Conservation (phyloP, 305 asterid species). For the Coffea humblotiana region DNA sequence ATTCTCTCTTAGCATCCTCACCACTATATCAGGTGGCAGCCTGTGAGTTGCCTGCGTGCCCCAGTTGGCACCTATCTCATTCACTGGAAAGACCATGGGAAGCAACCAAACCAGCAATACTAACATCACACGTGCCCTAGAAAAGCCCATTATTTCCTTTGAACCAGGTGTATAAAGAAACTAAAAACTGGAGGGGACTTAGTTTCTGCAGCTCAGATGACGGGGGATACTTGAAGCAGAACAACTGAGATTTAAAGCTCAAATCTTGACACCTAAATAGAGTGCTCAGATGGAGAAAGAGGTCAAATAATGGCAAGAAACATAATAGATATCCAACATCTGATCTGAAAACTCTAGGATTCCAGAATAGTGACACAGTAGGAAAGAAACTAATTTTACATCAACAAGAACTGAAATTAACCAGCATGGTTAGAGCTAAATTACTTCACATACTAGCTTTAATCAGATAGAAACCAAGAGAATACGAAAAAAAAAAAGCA, state of each 20-base stretch:
- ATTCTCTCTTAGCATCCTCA: constrained; percentile 73
- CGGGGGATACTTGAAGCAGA: background rate
- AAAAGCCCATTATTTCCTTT: constrained; percentile 24
- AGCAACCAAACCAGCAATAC: constrained; percentile 17
- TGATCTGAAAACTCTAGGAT: background rate
- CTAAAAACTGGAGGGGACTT: background rate
- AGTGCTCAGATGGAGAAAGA: constrained; percentile 2
- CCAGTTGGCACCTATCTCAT: constrained; percentile 88
- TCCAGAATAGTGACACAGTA: background rate
- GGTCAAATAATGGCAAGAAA: background rate
- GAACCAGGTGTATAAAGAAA: background rate
- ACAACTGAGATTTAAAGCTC: constrained; percentile 3
- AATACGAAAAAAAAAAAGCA: background rate
- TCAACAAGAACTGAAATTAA: background rate
- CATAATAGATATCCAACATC: background rate
- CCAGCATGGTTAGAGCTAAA: background rate
- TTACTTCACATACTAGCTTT: no score
- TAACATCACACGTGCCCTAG: constrained; percentile 14
- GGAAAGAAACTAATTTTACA: background rate
- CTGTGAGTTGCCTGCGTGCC: constrained; percentile 73
- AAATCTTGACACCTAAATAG: constrained; percentile 15
- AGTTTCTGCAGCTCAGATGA: background rate
- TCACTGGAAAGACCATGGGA: constrained; percentile 32
- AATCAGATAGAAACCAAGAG: background rate
- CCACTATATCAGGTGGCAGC: constrained; percentile 64